These are phyloP conservation scores for Neocatenulostroma microsporum DNA, from an alignment of 2,329 filamentous ascomycete genomes.

Conservation along the genomic window DNA sequence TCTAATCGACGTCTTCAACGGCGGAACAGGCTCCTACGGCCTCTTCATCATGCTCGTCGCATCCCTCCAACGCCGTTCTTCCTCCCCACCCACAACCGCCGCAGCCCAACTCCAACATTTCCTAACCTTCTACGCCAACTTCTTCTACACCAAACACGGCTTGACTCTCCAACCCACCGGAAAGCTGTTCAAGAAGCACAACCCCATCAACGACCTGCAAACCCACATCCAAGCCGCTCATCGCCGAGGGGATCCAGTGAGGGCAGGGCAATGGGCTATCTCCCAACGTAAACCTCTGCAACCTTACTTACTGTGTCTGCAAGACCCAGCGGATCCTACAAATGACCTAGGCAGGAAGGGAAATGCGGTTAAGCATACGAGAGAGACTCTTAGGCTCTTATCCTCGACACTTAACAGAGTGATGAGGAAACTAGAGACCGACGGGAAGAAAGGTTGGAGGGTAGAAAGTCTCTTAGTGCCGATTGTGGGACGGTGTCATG, in stretches of 20 bases:
- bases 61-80: slow-evolving; percentile 34
- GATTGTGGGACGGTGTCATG: slow-evolving; percentile 24
- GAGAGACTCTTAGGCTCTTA: slow-evolving; percentile 1
- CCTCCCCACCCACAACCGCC: slow-evolving; percentile 20
- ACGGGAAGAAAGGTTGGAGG: not conserved
- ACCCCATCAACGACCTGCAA: not conserved
- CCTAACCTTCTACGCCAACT: slow-evolving; percentile 41
- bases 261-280: slow-evolving; percentile 32
- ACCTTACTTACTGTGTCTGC: slow-evolving; percentile 44
- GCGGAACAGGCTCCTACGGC: slow-evolving; percentile 48
- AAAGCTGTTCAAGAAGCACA: slow-evolving; percentile 33
- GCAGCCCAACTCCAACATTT: slow-evolving; percentile 42
- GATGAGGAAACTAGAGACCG: not conserved
- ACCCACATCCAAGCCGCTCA: slow-evolving; percentile 10
- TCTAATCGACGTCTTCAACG: slow-evolving; percentile 40
- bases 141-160: slow-evolving; percentile 41
- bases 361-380: slow-evolving; percentile 41
- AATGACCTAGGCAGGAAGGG: slow-evolving; percentile 50
- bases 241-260: slow-evolving; percentile 14
- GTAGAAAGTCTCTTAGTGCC: slow-evolving; percentile 12
- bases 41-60: slow-evolving; percentile 52
- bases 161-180: slow-evolving; percentile 39
- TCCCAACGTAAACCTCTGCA: slow-evolving; percentile 27
- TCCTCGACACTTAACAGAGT: not conserved
- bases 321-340: slow-evolving; percentile 51